Conservation (phyloP, 2,329 filamentous ascomycete species). For the Fusarium odoratissimum region DNA sequence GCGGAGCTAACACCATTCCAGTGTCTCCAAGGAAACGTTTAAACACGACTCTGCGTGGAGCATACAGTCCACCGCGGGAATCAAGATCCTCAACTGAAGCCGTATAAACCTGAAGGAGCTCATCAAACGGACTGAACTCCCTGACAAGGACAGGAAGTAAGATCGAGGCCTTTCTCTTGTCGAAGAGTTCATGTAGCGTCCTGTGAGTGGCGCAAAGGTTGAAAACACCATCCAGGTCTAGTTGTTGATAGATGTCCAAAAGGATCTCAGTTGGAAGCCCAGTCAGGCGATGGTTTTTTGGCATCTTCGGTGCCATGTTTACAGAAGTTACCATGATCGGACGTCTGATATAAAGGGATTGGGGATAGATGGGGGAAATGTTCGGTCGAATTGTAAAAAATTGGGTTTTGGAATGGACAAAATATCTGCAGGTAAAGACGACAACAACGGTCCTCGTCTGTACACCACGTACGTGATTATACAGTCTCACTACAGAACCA, state of each 20-base stretch:
- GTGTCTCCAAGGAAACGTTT: conserved; percentile 51
- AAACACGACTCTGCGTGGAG: conserved; percentile 54
- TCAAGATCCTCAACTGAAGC: conserved; percentile 54
- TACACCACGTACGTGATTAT: conserved; percentile 4
- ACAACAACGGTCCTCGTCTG: neutral
- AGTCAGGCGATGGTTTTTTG: conserved; percentile 38
- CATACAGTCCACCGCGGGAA: conserved; percentile 49
- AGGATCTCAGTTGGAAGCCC: conserved; percentile 60
- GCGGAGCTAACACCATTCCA: conserved; percentile 44
- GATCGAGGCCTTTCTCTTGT: conserved; percentile 54
- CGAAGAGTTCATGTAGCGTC: conserved; percentile 55
- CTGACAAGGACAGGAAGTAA: conserved; percentile 55
- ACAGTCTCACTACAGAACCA: conserved; percentile 17
- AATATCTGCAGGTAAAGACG: conserved; percentile 7
- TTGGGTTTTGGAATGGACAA: neutral
- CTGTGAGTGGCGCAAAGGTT: conserved; percentile 53
- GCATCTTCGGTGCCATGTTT: conserved; percentile 34
- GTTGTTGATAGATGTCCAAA: conserved; percentile 59
- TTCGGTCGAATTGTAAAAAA: conserved; percentile 1
- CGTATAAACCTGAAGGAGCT: conserved; percentile 60
- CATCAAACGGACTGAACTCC: conserved; percentile 59
- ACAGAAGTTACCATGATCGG: neutral
- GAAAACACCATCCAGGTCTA: conserved; percentile 57
- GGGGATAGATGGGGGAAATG: neutral
- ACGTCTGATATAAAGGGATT: neutral